Base-by-base conservation (phyloP, 2,329 filamentous ascomycete species). In the Alternaria consortialis region DNA sequence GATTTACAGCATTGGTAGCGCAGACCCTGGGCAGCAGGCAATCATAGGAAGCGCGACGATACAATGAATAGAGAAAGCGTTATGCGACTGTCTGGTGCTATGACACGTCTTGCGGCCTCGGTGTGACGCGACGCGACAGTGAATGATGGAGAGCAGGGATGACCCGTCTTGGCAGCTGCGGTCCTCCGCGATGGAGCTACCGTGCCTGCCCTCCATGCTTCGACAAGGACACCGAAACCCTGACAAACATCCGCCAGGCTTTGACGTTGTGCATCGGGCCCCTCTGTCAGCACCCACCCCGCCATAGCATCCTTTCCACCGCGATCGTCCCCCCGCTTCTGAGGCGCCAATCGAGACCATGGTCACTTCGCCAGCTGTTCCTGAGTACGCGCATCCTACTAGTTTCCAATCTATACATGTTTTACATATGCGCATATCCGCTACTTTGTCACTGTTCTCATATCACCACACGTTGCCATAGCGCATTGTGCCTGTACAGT, bases 301-400 rank as follows among this genome's bases (percentile, higher is more conserved):
- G 53, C 59, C 44, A 57, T 60, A 50, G 47, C 50, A 29, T 58
- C 36, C 34, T 27, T 23, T 37, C 27, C 55, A 36, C 62, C 43
- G 50, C 46, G 36, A 50, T 47, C 27, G 56, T 34, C 57, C 51
- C 52, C 60, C 53, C 67, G 63, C 66, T 53, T 62, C 48, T 63
- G 60, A 68, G 69, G 67, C 72, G 58, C 67, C 67, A 66, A 66
- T 67, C 65, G 69, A 73, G 25, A 74, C 71, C 72, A 82, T 82
- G 80, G 78, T 81, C 66, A 75, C 74, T 47, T 68, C 76, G 53
- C 79, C 80, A 66, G 78, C 79, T 69, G 75, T 80, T 66, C 79
- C 77, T 63, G 80, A 82, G 80, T 81, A 80, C 63, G 79, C 69
- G 58, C 63, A 64, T 56, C 56, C 59, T 63, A 53, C 59, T 62